Conservation (phyloP, 148 eudicot species). For the Chenopodium berlandieri region DNA sequence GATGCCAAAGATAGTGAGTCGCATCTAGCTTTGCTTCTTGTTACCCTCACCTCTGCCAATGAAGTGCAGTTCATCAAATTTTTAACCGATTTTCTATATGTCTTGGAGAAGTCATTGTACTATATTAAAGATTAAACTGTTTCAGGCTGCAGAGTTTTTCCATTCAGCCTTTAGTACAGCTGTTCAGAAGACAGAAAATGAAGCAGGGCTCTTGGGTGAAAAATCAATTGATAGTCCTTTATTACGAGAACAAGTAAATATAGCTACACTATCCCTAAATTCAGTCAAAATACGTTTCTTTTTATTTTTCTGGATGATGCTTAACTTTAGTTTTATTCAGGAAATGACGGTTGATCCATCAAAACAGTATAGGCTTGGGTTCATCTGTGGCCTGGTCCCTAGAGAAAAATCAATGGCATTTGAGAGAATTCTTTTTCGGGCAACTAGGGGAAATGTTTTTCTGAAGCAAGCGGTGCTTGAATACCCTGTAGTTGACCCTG, state of each 20-base stretch:
- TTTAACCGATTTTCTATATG: not conserved
- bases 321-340: conserved; percentile 30
- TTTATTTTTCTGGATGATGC: not conserved
- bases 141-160: conserved; percentile 75
- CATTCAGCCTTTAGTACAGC: conserved; percentile 62
- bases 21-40: not conserved
- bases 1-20: not conserved
- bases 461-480: conserved; percentile 61
- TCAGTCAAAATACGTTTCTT: not conserved
- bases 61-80: not conserved
- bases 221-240: conserved; percentile 76
- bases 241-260: conserved; percentile 63
- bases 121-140: not conserved
- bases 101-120: not conserved
- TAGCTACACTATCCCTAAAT: not conserved
- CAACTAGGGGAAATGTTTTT: conserved; percentile 83
- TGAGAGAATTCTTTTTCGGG: conserved; percentile 80
- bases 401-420: conserved; percentile 80
- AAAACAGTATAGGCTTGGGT: conserved; percentile 72
- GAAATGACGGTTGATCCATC: conserved; percentile 61
- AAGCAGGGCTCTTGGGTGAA: conserved; percentile 46
- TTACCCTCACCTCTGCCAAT: not conserved
- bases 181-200: conserved; percentile 50
- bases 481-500: conserved; percentile 64
- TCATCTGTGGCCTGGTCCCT: conserved; percentile 67